Percentiles rank a stretch among this genome's conserved stretches.
Evolutionary conservation across 1,139 yeast genomes (phyloP).

Genomic region (Yamadazyma epiphylla): DNA sequence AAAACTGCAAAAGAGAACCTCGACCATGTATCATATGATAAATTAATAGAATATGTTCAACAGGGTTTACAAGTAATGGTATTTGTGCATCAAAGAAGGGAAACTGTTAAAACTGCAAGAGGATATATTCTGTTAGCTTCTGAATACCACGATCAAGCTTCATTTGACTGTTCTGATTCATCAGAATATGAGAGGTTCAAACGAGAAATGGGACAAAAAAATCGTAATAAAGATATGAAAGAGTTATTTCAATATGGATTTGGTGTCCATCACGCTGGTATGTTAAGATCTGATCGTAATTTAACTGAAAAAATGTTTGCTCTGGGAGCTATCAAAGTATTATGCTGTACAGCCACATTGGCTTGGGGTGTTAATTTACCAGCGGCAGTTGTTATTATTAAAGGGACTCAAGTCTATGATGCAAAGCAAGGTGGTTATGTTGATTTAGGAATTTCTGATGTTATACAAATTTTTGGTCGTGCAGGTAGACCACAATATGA

Average conservation of each 20-base stretch:
- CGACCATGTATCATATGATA: conserved; percentile 75
- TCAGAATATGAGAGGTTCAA: conserved; percentile 44
- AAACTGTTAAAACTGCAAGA: conserved; percentile 80
- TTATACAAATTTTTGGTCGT: conserved; percentile 96
- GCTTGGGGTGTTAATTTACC: conserved; percentile 99
- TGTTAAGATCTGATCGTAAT: conserved; percentile 88
- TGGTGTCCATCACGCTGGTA: conserved; percentile 97
- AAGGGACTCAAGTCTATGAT: conserved; percentile 95
- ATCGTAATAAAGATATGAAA: conserved; percentile 72
- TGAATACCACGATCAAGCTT: conserved; percentile 47
- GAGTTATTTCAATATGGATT: conserved; percentile 82
- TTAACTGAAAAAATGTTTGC: conserved; percentile 84
- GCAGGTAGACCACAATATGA: conserved; percentile 99
- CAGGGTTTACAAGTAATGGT: conserved; percentile 92
- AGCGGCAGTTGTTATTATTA: conserved; percentile 94
- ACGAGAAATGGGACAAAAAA: conserved; percentile 64
- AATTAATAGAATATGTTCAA: conserved; percentile 60
- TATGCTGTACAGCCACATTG: conserved; percentile 94
- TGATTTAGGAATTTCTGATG: conserved; percentile 93
- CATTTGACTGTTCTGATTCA: conserved; percentile 61
- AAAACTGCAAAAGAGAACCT: conserved; percentile 72
- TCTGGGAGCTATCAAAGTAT: conserved; percentile 80
- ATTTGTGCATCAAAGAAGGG: conserved; percentile 93
- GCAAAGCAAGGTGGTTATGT: conserved; percentile 92
- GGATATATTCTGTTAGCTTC: conserved; percentile 70